phyloP scores from a whole-genome alignment of 495 filamentous ascomycete genomes.

The Trichoderma virens region DNA sequence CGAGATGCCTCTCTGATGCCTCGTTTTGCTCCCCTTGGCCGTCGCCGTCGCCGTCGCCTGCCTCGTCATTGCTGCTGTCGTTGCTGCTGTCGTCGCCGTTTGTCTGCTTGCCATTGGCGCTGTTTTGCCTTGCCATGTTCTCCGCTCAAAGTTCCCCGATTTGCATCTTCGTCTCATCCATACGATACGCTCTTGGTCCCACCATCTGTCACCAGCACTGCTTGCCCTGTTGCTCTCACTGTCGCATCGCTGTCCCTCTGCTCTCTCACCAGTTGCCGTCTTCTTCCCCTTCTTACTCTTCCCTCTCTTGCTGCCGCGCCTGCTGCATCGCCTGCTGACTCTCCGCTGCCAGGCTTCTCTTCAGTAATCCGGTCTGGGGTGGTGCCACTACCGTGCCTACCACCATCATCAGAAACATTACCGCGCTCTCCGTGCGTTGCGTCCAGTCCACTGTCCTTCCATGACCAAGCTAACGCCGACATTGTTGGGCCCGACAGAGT shows the following conservation, averaged over 20 bases:
- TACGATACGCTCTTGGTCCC: no score
- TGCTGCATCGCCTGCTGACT: not conserved
- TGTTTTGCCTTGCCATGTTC: no score
- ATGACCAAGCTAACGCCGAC: not conserved
- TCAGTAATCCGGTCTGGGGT: constrained; percentile 14
- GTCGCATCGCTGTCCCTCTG: not conserved
- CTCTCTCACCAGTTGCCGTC: not conserved
- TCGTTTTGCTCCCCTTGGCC: not conserved
- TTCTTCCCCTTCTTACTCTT: not conserved
- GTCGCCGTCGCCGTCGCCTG: not conserved
- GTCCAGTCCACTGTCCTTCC: not conserved
- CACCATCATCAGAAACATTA: constrained; percentile 42
- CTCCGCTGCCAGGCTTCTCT: constrained; percentile 9
- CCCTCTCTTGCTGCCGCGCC: not conserved
- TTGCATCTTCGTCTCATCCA: no score
- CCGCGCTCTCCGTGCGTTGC: constrained; percentile 35
- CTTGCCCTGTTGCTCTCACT: no score
- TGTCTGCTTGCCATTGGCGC: not conserved
- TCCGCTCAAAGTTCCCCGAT: no score
- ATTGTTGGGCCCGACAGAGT: constrained; percentile 31
- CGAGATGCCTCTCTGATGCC: not conserved
- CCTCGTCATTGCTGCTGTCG: not conserved
- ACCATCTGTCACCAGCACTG: no score
- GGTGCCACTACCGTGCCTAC: constrained; percentile 23
- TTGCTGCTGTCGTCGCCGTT: not conserved